These are phyloP conservation scores for Coprinopsis marcescibilis DNA, from an alignment of 768 basidiomycete species.

Conservation along the genomic window DNA sequence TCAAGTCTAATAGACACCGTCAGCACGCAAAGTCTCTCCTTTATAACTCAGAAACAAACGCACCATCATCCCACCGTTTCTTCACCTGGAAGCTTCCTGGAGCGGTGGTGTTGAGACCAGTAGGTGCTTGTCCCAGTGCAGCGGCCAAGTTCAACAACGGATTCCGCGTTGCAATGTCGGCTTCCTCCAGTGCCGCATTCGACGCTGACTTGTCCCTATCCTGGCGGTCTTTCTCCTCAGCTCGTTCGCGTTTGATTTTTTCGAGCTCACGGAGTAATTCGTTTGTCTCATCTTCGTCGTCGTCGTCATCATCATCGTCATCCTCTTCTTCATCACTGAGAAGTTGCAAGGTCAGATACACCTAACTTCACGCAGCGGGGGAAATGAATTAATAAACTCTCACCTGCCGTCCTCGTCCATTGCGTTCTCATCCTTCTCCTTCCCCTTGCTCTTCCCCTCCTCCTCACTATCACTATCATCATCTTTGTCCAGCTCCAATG, in stretches of 20 bases:
- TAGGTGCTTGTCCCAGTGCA: slow-evolving; percentile 72
- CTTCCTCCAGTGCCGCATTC: slow-evolving; percentile 60
- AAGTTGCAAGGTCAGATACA: neutral
- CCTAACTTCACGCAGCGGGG: neutral
- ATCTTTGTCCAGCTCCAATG: slow-evolving; percentile 83
- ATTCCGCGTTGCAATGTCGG: slow-evolving; percentile 81
- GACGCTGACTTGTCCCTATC: slow-evolving; percentile 70
- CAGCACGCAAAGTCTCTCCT: neutral
- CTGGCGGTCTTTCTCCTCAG: slow-evolving; percentile 82
- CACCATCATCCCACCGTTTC: slow-evolving; percentile 93
- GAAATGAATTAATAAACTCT: neutral
- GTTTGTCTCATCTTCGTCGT: slow-evolving; percentile 88
- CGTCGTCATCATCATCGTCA: slow-evolving; percentile 31
- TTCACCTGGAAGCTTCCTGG: slow-evolving; percentile 89
- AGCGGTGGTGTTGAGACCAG: slow-evolving; percentile 63
- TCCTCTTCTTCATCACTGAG: slow-evolving; percentile 36
- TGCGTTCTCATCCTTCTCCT: slow-evolving; percentile 37
- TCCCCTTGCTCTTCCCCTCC: slow-evolving; percentile 15
- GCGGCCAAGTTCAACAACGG: slow-evolving; percentile 89
- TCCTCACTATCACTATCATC: slow-evolving; percentile 64
- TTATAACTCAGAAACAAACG: slow-evolving; percentile 16
- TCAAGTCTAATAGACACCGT: slow-evolving; percentile 56
- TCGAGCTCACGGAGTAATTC: slow-evolving; percentile 95
- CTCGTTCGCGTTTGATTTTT: slow-evolving; percentile 94
- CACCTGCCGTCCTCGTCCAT: slow-evolving; percentile 52